Percentiles rank a stretch among this genome's conserved stretches.
Conservation (phyloP, 2,329 filamentous ascomycete species). For the Cytospora piceicola region DNA sequence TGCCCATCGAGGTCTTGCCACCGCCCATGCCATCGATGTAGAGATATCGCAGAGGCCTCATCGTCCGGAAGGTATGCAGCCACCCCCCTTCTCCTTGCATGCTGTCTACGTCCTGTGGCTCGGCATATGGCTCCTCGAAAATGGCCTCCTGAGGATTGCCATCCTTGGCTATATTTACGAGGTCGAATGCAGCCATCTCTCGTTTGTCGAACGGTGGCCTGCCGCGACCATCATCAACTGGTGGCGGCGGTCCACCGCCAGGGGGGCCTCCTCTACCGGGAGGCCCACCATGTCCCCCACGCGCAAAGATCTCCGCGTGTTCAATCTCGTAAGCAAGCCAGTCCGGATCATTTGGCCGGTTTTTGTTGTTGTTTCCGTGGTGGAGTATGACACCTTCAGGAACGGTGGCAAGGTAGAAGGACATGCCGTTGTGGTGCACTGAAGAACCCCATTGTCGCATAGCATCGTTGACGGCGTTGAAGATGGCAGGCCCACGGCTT, state of each 20-base stretch:
- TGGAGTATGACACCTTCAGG: constrained; percentile 69
- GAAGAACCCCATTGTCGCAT: constrained; percentile 77
- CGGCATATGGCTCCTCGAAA: background rate
- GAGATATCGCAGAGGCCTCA: constrained; percentile 60
- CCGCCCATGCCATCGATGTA: constrained; percentile 74
- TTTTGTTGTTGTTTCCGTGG: constrained; percentile 58
- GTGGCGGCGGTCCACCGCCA: constrained; percentile 3
- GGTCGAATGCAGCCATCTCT: background rate
- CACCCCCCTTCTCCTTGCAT: constrained; percentile 50
- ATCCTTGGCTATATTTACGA: background rate
- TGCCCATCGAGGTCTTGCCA: constrained; percentile 67
- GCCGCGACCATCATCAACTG: background rate
- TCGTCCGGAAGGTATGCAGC: constrained; percentile 68
- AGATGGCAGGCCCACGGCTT: constrained; percentile 65
- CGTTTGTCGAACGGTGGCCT: background rate
- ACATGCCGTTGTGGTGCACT: constrained; percentile 75
- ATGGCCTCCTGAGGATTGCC: constrained; percentile 17
- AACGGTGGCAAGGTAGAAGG: constrained; percentile 68
- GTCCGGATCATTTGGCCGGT: constrained; percentile 58
- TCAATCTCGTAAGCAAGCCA: constrained; percentile 81
- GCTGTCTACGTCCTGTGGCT: background rate
- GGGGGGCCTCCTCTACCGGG: constrained; percentile 16
- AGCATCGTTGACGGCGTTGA: constrained; percentile 73
- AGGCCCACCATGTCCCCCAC: constrained; percentile 26
- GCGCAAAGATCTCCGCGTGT: constrained; percentile 69